A percentile compares a stretch with the other conserved stretches of the same genome.
These are phyloP conservation scores for Plectranthus barbatus DNA, from an alignment of 257 asterid genomes.

Conservation along the genomic window DNA sequence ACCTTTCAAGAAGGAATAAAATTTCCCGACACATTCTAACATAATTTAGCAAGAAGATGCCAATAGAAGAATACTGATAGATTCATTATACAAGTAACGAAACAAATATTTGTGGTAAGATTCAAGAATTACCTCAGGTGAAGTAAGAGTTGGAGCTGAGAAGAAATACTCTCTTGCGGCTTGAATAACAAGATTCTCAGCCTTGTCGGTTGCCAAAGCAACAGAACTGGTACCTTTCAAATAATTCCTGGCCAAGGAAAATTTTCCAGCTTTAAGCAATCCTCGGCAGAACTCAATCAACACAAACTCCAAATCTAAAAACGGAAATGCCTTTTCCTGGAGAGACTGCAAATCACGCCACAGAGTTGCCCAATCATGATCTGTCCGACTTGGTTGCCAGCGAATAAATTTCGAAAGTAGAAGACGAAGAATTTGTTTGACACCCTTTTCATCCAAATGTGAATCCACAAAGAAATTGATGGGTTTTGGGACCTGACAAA, in stretches of 20 bases:
- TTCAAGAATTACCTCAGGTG: constrained; percentile 66
- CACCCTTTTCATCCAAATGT: constrained; percentile 65
- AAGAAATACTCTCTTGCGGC: constrained; percentile 97
- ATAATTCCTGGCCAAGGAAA: constrained; percentile 89
- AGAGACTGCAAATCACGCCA: constrained; percentile 93
- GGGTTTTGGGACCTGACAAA: constrained; percentile 83
- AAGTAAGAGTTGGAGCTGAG: constrained; percentile 92
- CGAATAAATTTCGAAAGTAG: constrained; percentile 86
- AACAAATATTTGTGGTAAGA: constrained; percentile 2
- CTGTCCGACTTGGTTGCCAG: constrained; percentile 74
- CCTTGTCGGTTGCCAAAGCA: constrained; percentile 79
- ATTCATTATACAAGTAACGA: background rate
- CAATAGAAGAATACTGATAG: background rate
- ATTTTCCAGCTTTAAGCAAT: constrained; percentile 89
- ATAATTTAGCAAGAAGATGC: too few relatives aligned
- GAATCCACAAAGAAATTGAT: constrained; percentile 65
- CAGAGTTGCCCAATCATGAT: constrained; percentile 91
- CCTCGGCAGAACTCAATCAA: constrained; percentile 96
- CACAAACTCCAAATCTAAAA: constrained; percentile 82
- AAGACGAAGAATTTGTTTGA: constrained; percentile 87
- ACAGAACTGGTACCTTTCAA: constrained; percentile 80
- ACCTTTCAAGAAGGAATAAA: too few relatives aligned
- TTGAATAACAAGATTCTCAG: constrained; percentile 92
- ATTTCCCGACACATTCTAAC: too few relatives aligned
- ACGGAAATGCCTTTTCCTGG: constrained; percentile 89